A percentile compares a stretch with the other conserved stretches of the same genome.
These are phyloP conservation scores for Candida silvicultrix DNA, from an alignment of 805 yeast genomes.

Conservation along the genomic window DNA sequence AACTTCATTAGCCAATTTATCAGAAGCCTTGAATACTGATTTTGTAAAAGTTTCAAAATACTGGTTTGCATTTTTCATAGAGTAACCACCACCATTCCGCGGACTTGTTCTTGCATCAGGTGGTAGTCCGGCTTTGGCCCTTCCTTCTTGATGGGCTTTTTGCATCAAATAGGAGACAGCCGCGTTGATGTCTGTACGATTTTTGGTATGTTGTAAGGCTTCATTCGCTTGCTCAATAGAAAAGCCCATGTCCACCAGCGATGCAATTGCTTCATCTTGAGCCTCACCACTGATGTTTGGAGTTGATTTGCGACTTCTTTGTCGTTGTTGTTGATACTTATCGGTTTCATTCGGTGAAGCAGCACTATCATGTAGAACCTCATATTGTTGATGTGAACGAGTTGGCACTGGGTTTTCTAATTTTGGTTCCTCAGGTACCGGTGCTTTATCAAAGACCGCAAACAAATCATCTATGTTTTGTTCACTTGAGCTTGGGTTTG, in stretches of 20 bases:
- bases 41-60: conserved; percentile 15
- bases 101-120: conserved; percentile 8
- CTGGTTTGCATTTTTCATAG: conserved; percentile 10
- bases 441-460: conserved; percentile 23
- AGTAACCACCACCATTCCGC: neutral
- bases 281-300: conserved; percentile 11
- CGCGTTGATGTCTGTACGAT: conserved; percentile 51
- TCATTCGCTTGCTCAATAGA: conserved; percentile 48
- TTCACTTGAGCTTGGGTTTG: conserved; percentile 2
- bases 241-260: conserved; percentile 77
- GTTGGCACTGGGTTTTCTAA: conserved; percentile 4
- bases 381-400: neutral
- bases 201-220: conserved; percentile 47
- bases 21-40: conserved; percentile 15
- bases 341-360: neutral
- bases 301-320: conserved; percentile 2
- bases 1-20: conserved; percentile 14
- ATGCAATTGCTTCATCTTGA: conserved; percentile 53
- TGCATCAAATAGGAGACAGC: conserved; percentile 66
- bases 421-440: conserved; percentile 4
- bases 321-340: neutral
- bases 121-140: conserved; percentile 21
- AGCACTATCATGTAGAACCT: neutral
- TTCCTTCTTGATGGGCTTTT: conserved; percentile 41
- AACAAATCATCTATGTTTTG: conserved; percentile 25